These are phyloP conservation scores for Babesia bovis DNA, from an alignment of 169 alveolate genomes.

Conservation along the genomic window DNA sequence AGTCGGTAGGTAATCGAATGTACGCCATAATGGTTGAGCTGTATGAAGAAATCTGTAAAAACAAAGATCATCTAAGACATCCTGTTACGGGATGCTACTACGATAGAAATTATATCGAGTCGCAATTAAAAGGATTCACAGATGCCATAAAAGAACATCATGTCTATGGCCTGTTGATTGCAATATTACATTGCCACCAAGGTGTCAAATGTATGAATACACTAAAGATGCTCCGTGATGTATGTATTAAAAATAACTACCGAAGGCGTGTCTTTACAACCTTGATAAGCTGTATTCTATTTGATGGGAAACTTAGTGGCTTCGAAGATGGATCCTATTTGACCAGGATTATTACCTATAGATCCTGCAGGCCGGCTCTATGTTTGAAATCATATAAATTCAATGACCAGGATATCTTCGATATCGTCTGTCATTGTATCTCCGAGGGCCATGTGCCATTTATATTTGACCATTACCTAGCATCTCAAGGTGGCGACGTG, in stretches of 20 bases:
- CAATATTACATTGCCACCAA: constrained; percentile 3
- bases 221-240: constrained; percentile 14
- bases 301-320: neutral
- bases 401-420: neutral
- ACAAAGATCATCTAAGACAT: constrained; percentile 4
- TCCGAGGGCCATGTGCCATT: constrained; percentile 21
- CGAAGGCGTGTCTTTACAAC: neutral
- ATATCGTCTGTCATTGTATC: constrained; percentile 1
- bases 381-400: neutral
- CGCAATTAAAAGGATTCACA: neutral
- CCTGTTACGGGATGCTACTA: constrained; percentile 8
- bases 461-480: constrained; percentile 26
- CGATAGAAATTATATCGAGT: neutral
- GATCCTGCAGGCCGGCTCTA: constrained; percentile 2
- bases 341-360: neutral
- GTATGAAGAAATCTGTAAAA: constrained; percentile 13
- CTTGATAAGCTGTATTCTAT: constrained; percentile 5
- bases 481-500: constrained; percentile 7
- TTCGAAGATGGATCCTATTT: neutral
- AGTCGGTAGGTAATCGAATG: neutral
- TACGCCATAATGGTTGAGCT: constrained; percentile 29
- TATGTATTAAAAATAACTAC: neutral
- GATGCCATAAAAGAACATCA: constrained; percentile 21
- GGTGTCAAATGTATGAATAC: neutral
- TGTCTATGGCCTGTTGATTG: constrained; percentile 4